Evolutionary conservation across 257 asterid genomes (phyloP), one percentile per base, ranked within the genome.

Genomic region (Buddleja alternifolia): DNA sequence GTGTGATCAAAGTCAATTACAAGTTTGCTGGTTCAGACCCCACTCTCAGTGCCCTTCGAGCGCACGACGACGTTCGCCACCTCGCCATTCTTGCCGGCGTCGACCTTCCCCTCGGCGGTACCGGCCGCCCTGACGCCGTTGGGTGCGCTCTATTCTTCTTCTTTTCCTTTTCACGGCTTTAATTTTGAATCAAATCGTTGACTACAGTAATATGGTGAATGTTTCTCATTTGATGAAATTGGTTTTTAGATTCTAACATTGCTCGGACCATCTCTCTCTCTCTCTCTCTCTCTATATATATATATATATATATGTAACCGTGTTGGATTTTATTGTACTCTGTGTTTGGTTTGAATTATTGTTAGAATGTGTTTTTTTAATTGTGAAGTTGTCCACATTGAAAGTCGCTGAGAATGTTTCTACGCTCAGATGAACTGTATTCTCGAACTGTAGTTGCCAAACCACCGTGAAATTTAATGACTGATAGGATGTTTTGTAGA

Each of bases 71-170:
- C 75, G 70, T 85, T 15, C 96, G 99, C 46, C 98, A 90, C 65
- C 91, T 93, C 69, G 77, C 88, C 47, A 83, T 85, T 61, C 76
- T 82, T 76, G 85, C 97, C 81, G 99, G 97, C 80, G 97, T 93
- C 69, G 97, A 93, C 92, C 85, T 93, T 45, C 99, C 97, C 3
- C 89, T 93, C 48, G 99, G 99, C 2, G 97, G 97, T 63, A 90
- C 91, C 50, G 99, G 97, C 19, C 99, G 99, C 25, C 97, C 99
- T 19, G 99, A 93, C 67, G 75, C 96, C 57, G 88, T 92, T 66
- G 99, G 97, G 97, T 93, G 46, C 29, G 84, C 48, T 32, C 1
- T 10, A 10, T 0, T 14, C 16, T 20, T 29, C 54, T 44, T 15
- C 29, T 20, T 56, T 34, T 50, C 16, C 48, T 20, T 21, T 58